These are phyloP conservation scores for Camelina neglecta DNA, from an alignment of 345 rosid species.

Conservation along the genomic window DNA sequence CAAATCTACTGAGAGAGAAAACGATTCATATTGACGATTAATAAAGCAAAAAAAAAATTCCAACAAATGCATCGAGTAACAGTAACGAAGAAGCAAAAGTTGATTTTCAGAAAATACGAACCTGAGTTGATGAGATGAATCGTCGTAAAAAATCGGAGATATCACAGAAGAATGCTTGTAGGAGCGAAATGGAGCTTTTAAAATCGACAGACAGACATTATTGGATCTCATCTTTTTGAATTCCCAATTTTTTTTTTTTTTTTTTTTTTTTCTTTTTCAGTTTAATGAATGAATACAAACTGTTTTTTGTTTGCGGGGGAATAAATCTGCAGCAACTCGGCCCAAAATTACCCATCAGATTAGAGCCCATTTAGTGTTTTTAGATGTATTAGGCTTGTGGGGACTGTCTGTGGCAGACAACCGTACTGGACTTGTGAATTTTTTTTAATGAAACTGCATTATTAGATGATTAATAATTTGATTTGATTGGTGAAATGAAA, in stretches of 20 bases:
- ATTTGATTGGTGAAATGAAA: background rate
- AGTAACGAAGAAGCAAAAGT: too few relatives aligned
- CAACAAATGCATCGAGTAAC: background rate
- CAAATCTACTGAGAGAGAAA: too few relatives aligned
- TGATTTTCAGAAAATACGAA: background rate
- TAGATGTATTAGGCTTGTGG: background rate
- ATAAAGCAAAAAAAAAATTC: too few relatives aligned
- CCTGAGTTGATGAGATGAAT: background rate
- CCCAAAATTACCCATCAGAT: background rate
- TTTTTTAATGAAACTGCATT: background rate
- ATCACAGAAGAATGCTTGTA: background rate
- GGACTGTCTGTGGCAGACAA: background rate
- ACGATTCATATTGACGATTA: background rate
- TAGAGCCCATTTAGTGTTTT: too few relatives aligned
- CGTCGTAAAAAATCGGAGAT: background rate
- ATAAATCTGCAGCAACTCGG: background rate
- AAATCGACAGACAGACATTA: background rate
- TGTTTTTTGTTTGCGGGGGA: too few relatives aligned
- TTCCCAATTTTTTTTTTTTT: background rate
- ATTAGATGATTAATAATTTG: background rate
- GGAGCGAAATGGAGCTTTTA: background rate
- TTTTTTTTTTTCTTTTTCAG: background rate
- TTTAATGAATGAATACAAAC: too few relatives aligned
- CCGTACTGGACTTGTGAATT: too few relatives aligned
- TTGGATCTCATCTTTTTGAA: constrained; percentile 7